phyloP scores from a whole-genome alignment of 2,329 filamentous ascomycete genomes.

The Ascochyta rabiei region DNA sequence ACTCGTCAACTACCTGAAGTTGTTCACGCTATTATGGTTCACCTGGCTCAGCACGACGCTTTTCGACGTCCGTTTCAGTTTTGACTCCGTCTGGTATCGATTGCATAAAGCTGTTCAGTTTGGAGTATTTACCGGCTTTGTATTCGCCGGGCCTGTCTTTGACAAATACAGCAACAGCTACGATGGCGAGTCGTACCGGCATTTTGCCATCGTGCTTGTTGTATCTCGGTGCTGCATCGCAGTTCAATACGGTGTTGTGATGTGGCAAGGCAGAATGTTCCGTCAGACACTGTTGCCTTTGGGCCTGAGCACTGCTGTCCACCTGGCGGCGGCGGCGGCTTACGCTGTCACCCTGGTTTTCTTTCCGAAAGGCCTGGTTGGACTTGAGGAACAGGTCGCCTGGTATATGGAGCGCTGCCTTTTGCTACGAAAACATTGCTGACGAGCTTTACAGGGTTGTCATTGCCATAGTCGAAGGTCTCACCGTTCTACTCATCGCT shows the following conservation, averaged over 20 bases:
- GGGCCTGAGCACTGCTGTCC: conserved; percentile 24
- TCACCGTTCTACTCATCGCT: conserved; percentile 29
- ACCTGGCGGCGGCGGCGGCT: conserved; percentile 18
- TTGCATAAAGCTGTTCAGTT: conserved; percentile 66
- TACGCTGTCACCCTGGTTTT: conserved; percentile 23
- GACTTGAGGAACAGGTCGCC: conserved; percentile 22
- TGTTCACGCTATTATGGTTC: conserved; percentile 67
- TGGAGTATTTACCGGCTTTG: conserved; percentile 68
- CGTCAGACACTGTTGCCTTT: conserved; percentile 27
- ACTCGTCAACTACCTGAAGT: conserved; percentile 56
- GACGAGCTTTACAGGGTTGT: conserved; percentile 19
- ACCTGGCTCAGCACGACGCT: conserved; percentile 68
- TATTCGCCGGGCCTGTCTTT: conserved; percentile 59
- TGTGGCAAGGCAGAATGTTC: conserved; percentile 30
- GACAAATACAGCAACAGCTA: conserved; percentile 29
- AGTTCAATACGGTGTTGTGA: conserved; percentile 29
- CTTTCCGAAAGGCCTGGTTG: conserved; percentile 18
- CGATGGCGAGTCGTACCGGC: conserved; percentile 22
- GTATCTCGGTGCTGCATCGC: conserved; percentile 26
- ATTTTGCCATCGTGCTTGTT: conserved; percentile 27
- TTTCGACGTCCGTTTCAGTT: conserved; percentile 69
- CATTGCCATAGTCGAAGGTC: conserved; percentile 29
- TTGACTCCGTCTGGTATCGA: conserved; percentile 68
- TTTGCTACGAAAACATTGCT: background rate
- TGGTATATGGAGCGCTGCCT: conserved; percentile 13